Conservation (phyloP, 768 basidiomycete species). For the Epithele typhae region DNA sequence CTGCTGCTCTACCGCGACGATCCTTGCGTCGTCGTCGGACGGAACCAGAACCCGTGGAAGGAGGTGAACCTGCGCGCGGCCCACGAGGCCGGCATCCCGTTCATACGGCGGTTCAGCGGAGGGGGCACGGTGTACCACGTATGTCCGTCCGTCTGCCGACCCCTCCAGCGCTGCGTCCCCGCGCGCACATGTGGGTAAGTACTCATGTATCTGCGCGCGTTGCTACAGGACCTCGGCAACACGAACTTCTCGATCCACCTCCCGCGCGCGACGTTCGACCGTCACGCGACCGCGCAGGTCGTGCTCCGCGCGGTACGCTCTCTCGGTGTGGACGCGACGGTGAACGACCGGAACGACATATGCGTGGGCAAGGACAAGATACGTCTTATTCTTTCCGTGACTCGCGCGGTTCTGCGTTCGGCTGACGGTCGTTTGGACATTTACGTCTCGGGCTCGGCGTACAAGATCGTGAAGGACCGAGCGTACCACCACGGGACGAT, state of each 20-base stretch:
- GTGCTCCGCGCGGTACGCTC: slow-evolving; percentile 71
- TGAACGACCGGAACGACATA: slow-evolving; percentile 92
- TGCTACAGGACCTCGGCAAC: slow-evolving; percentile 84
- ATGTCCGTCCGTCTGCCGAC: slow-evolving; percentile 24
- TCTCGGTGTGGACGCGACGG: slow-evolving; percentile 68
- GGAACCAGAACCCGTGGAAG: slow-evolving; percentile 99
- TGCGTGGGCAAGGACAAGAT: slow-evolving; percentile 87
- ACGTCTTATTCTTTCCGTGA: slow-evolving; percentile 35
- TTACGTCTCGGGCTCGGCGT: slow-evolving; percentile 96
- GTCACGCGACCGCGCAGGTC: slow-evolving; percentile 72
- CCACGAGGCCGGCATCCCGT: slow-evolving; percentile 51
- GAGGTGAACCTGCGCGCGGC: slow-evolving; percentile 78
- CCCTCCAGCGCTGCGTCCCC: neutral
- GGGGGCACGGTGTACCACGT: slow-evolving; percentile 98
- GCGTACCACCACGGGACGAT: slow-evolving; percentile 99
- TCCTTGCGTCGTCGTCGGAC: slow-evolving; percentile 89
- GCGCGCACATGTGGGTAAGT: neutral
- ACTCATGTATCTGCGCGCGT: neutral
- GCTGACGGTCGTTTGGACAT: slow-evolving; percentile 5
- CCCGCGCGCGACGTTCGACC: slow-evolving; percentile 75
- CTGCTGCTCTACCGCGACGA: slow-evolving; percentile 84
- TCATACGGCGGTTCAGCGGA: slow-evolving; percentile 83
- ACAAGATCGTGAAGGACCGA: slow-evolving; percentile 86
- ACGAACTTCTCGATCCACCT: slow-evolving; percentile 96
- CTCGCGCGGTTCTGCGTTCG: neutral